Base-by-base conservation (phyloP, 176 grass and related monocot genomes). In the Bothriochloa decipiens region DNA sequence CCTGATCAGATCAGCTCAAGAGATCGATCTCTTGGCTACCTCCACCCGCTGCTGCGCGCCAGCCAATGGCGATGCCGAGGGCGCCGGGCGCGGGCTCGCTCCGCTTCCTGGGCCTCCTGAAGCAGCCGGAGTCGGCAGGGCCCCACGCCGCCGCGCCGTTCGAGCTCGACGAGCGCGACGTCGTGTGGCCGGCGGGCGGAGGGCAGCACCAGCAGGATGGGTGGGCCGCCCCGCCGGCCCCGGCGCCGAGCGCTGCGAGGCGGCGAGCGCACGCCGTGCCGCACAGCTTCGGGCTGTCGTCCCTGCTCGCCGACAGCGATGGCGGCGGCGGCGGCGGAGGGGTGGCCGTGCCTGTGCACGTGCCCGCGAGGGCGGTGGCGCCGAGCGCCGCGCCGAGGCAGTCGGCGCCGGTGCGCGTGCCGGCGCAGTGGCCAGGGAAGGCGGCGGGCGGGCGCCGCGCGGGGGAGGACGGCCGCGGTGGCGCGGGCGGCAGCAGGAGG, bases 141-240 rank as follows among this genome's bases (percentile, higher is more conserved):
- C 37, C 58, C 3, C 25, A 70, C 63, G 55, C 62, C 23, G 25
- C 61, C 12, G 62, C 65, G 18, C 11, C 70, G 42, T 83, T 92
- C 65, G 91, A 92, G 81, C 83, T 92, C 64, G 87, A 92, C 69
- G 90, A 92, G 90, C 62, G 83, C 27, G 87, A 87, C 80, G 91
- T 92, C 0, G 64, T 92, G 32, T 92, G 91, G 90, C 83, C 87
- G 3, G 52, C 79, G 7, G 47, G 12, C 25, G 77, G 26, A 2
- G 87, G 65, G 0, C 39, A 39, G 7, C 68, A n/a, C 57, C 50
- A 22, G 58, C 66, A 78, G 6, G 84, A 74, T 67, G 78, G 55
- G 0, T 77, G 85, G 82, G 4, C 62, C 35, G 8, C 42, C 11
- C 25, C 66, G 64, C 50, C 53, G 8, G 11, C 23, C 23, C 28